Base-by-base conservation (phyloP, 2,329 filamentous ascomycete species). In the Aspergillus tanneri region DNA sequence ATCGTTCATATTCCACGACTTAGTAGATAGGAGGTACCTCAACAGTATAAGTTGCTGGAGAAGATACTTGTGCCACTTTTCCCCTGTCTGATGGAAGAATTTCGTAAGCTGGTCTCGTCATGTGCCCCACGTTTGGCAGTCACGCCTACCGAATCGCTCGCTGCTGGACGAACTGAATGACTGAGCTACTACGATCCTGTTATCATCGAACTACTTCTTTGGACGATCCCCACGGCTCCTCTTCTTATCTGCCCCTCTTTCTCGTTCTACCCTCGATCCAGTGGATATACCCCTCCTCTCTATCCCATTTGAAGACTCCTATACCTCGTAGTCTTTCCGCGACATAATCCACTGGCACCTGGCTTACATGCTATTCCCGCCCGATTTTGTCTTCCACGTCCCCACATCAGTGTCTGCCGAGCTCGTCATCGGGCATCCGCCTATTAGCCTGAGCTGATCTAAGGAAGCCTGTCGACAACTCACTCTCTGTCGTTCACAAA, bases 401-500 rank as follows among this genome's bases (percentile, higher is more conserved):
- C 51, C 49, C 49, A 44, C 36, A 57, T 42, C 54, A 34, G 27
- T 48, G 40, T 40, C 47, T 36, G 48, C 42, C 42, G 35, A 27
- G 36, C 36, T 45, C 47, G 52, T 56, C 57, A 55, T 58, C 55
- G 52, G 57, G 57, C 55, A 59, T 53, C 57, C 48, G 49, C 54
- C 50, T 58, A 55, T 56, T 50, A 51, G 56, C 50, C 56, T 51
- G 54, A 47, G 47, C 34, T 46, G 22, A 28, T 39, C 45, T 14
- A 46, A 43, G 49, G 46, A 49, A 47, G 39, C 36, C 39, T 46
- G 40, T 24, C 34, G 37, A 45, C 28, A 49, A 47, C 22, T 39
- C 19, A 16, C 19, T 47, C 19, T 30, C 21, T 12, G 27, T 34
- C 40, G 24, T 47, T 30, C 19, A 28, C 32, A 7, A 36, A 32